Evolutionary conservation across 2,329 filamentous ascomycete genomes (phyloP), one percentile per base, ranked within the genome.

Genomic region (Venturia carpophila): DNA sequence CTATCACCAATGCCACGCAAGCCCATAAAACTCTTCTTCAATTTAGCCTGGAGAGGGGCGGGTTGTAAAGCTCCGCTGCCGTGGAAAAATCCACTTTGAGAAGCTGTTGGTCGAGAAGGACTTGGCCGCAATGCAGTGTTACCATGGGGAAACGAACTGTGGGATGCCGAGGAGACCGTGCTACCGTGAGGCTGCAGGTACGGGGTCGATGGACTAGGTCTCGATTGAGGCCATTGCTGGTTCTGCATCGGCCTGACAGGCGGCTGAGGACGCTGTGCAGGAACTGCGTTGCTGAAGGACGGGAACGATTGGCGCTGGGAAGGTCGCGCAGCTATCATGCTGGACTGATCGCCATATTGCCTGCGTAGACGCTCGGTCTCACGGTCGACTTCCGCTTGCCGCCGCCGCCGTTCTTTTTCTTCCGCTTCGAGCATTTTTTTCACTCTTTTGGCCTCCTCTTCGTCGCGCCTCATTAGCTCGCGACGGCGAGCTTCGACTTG

Each of bases 331-430:
- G 17, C 13, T 3, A 65, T 30, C 7, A 47, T 42, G 21, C 83
- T 80, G 0, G 79, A 79, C 62, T 81, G 75, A 58, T 84, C 79
- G 60, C 89, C 89, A 70, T 90, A 92, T 69, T 87, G 75, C 69
- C 80, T 84, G 27, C 84, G 80, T 9, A 97, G 77, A 0, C 91
- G 83, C 69, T 87, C 87, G 0, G 91, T 96, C 75, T 97, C 92
- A 55, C 85, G 84, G 43, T 96, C 79, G 17, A 82, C 71, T 64
- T 83, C 83, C 0, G 78, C 79, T 67, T 85, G 79, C 66, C 77
- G 79, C 65, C 58, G 24, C 21, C 78, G 81, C 0, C 79, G 81
- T 69, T 89, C 86, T 65, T 80, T 82, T 34, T 88, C 85, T 71
- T 92, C 88, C 55, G 82, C 79, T 61, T 87, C 83, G 5, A 89